These are phyloP conservation scores for Lentinula novae-zelandiae DNA, from an alignment of 1,284 basidiomycete genomes.

Conservation along the genomic window DNA sequence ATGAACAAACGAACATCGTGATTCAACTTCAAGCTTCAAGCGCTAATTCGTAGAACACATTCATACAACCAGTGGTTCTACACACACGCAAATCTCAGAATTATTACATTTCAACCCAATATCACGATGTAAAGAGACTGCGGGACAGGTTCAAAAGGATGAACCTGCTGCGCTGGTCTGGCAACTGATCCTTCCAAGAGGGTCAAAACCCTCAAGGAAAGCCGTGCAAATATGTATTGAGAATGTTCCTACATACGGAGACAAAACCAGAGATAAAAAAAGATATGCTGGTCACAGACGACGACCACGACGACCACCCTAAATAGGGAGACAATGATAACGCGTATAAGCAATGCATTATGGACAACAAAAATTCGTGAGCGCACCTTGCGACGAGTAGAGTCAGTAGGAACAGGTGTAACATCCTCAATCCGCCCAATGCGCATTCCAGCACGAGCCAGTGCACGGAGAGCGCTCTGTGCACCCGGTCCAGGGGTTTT, in stretches of 20 bases:
- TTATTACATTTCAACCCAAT: not conserved
- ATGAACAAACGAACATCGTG: conserved; percentile 5
- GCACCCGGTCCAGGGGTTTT: conserved; percentile 99
- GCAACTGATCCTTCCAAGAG: conserved; percentile 35
- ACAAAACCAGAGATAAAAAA: not conserved
- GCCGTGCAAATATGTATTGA: not conserved
- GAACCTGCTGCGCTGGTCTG: conserved; percentile 67
- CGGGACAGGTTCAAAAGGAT: conserved; percentile 57
- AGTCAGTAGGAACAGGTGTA: conserved; percentile 96
- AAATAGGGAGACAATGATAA: conserved; percentile 12
- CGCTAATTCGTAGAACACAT: too few relatives aligned
- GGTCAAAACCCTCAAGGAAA: not conserved
- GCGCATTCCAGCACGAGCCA: conserved; percentile 97
- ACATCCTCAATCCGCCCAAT: conserved; percentile 98
- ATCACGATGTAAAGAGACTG: conserved; percentile 40
- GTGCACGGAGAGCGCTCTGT: conserved; percentile 96
- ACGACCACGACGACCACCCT: conserved; percentile 99
- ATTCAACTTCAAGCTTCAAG: not conserved
- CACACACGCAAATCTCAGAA: too few relatives aligned
- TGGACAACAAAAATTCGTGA: not conserved
- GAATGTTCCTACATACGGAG: not conserved
- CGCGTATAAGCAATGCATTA: not conserved
- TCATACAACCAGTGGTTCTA: too few relatives aligned
- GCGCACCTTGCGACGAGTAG: conserved; percentile 89
- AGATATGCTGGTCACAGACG: conserved; percentile 69